Base-by-base conservation (phyloP, 768 basidiomycete genomes). In the Mycena filopes region DNA sequence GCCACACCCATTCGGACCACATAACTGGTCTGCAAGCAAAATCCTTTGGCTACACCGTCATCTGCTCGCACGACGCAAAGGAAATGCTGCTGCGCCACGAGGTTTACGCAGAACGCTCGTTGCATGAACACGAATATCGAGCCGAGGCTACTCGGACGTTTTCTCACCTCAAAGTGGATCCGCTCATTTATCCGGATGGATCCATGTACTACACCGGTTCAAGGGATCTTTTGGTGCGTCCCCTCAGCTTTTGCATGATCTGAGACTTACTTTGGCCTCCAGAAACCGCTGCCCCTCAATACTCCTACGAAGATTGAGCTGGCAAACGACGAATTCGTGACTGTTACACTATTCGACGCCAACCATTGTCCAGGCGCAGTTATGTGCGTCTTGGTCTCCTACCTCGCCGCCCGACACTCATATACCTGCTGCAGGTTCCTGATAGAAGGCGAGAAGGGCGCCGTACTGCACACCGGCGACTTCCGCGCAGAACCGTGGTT, bases 291-390 rank as follows among this genome's bases (percentile, higher is more conserved):
- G 46, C 85, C 87, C 0, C 71, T 92, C 55, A 83, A 94, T 62
- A 83, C 83, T 3, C 93, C 95, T 0, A 91, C 87, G 0, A 62
- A 73, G 33, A 81, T 90, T 31, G 86, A 89, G 38, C 74, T 96
- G 20, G 84, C 82, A 5, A 78, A 83, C 25, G 79, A 79, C 10
- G 86, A 89, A 69, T 75, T 73, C 4, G 90, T 97, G 12, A 88
- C 83, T 0, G 83, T 98, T 60, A 96, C 95, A 0, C 82, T 92
- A 12, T 76, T 98, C 10, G 93, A 96, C 71, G 96, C 96, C 0
- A 98, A 98, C 72, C 96, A 98, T 75, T 98, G 96, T 74, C 96
- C 95, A 13, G 96, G 96, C 0, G 91, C 95, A 0, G 90, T 95
- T 43, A 97, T 98, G 96, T 95, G 71, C 28, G 88, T 78, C 5